Evolutionary conservation across 768 basidiomycete genomes (phyloP).

Genomic region (Amanita rimosa): DNA sequence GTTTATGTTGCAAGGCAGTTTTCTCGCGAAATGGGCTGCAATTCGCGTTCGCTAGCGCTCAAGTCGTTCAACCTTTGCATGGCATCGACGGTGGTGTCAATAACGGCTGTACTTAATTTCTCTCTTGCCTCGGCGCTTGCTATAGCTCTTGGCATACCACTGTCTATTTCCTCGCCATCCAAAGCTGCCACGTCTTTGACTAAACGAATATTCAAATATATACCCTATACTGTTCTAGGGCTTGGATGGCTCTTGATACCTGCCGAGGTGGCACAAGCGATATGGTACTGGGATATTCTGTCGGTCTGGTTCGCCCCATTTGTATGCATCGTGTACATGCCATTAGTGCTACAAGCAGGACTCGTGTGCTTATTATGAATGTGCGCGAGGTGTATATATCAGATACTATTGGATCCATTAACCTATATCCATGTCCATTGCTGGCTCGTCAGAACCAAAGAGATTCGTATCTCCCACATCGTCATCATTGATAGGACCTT

Average conservation of each 20-base stretch:
- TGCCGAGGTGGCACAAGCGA: conserved; percentile 33
- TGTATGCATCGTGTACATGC: conserved; percentile 67
- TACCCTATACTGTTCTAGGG: conserved; percentile 34
- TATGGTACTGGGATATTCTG: conserved; percentile 74
- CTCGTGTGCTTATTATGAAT: conserved; percentile 32
- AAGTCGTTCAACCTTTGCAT: conserved; percentile 73
- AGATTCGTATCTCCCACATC: conserved; percentile 22
- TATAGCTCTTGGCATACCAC: conserved; percentile 50
- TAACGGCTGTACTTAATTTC: conserved; percentile 86
- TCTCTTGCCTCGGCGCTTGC: conserved; percentile 73
- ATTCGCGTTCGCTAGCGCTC: conserved; percentile 38
- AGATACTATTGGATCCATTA: conserved; percentile 8
- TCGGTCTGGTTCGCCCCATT: conserved; percentile 81
- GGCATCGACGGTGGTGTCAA: conserved; percentile 76
- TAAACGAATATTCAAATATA: conserved; percentile 18
- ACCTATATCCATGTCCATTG: conserved; percentile 24
- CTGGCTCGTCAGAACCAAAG: conserved; percentile 39
- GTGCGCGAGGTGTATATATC: too few species aligned
- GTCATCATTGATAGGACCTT: conserved; percentile 22
- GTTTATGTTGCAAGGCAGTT: conserved; percentile 17
- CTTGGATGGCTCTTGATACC: conserved; percentile 47
- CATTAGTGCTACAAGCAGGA: conserved; percentile 62
- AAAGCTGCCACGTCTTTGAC: conserved; percentile 9
- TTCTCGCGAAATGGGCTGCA: conserved; percentile 14
- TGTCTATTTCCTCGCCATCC: conserved; percentile 31